Base-by-base conservation (phyloP, 352 stramenopile species). In the Pythium aristosporum region DNA sequence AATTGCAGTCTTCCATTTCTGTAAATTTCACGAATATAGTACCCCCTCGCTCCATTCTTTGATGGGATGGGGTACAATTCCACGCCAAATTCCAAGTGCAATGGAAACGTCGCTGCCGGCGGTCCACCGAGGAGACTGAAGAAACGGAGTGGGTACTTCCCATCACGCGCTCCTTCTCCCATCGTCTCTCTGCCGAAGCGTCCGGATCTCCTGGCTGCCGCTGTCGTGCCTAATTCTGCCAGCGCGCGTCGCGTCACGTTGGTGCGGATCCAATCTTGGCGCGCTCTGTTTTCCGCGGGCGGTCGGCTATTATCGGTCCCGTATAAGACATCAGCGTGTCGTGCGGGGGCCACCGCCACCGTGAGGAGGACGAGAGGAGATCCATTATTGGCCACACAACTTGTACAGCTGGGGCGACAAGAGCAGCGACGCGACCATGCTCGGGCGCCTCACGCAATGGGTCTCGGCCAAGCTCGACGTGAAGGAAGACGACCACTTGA, bases 381-480 rank as follows among this genome's bases (percentile, higher is more conserved):
- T 46, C 13, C 9, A 46, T 46, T 18, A 3, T 2, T 18, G 39
- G 39, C 15, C 39, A 46, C 39, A 46, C 39, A 46, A 18, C 11
- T 20, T 46, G 39, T 21, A 46, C 25, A 30, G 25, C 25, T 5
- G 25, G 25, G 5, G 25, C 25, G 25, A 30, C 25, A 30, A 30
- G 25, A 30, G 25, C 3, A 30, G 25, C 25, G 25, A 30, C 25
- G 25, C 25, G 25, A 61, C 48, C 34, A 91, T 92, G 82, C 65
- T 92, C 47, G 70, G 77, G 43, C 80, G 77, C 50, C 75, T 92
- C 69, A 76, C 79, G 37, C 77, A 88, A 34, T 92, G 82, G 82
- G 64, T 89, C 46, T 74, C 82, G 39, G 71, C 73, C 49, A 82
- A 83, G 51, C 70, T 83, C 41, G 80, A 88, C 44, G 73, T 76